Evolutionary conservation across 2,329 filamentous ascomycete species (phyloP).

Genomic region (Phialocephala subalpina): DNA sequence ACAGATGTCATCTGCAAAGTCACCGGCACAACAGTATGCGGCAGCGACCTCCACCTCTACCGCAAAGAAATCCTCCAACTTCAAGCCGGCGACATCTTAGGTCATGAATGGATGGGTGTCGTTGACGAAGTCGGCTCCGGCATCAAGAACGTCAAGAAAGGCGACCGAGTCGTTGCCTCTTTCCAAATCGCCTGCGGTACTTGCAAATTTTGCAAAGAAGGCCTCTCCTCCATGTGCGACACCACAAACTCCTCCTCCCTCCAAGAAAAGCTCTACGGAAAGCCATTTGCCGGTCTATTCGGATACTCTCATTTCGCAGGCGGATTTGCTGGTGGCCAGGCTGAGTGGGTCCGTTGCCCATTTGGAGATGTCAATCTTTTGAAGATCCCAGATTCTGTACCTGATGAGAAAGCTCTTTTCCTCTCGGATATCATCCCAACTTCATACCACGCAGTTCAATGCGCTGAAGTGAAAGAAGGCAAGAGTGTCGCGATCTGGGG

Average conservation of each 20-base stretch:
- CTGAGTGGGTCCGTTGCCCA: slow-evolving; percentile 72
- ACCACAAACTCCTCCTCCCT: slow-evolving; percentile 66
- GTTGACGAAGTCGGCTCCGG: slow-evolving; percentile 64
- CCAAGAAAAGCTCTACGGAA: slow-evolving; percentile 64
- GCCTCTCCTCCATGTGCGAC: slow-evolving; percentile 64
- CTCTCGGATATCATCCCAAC: slow-evolving; percentile 70
- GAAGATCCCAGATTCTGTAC: slow-evolving; percentile 68
- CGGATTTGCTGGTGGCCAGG: slow-evolving; percentile 72
- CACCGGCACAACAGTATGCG: slow-evolving; percentile 45
- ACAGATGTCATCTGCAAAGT: slow-evolving; percentile 42
- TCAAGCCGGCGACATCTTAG: slow-evolving; percentile 61
- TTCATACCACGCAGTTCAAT: slow-evolving; percentile 69
- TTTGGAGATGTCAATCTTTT: slow-evolving; percentile 70
- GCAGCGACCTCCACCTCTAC: slow-evolving; percentile 44
- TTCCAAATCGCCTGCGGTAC: slow-evolving; percentile 69
- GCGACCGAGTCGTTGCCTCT: slow-evolving; percentile 67
- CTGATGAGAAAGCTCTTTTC: slow-evolving; percentile 72
- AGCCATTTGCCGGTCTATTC: slow-evolving; percentile 59
- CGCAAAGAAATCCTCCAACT: slow-evolving; percentile 51
- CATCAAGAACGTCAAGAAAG: slow-evolving; percentile 56
- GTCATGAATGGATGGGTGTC: slow-evolving; percentile 70
- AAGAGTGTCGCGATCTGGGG: slow-evolving; percentile 72
- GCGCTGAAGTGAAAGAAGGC: slow-evolving; percentile 68
- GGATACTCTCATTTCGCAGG: slow-evolving; percentile 68
- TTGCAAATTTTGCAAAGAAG: slow-evolving; percentile 61